These are phyloP conservation scores for Zygosaccharomyces gambellarensis DNA, from an alignment of 805 yeast species.

Conservation along the genomic window DNA sequence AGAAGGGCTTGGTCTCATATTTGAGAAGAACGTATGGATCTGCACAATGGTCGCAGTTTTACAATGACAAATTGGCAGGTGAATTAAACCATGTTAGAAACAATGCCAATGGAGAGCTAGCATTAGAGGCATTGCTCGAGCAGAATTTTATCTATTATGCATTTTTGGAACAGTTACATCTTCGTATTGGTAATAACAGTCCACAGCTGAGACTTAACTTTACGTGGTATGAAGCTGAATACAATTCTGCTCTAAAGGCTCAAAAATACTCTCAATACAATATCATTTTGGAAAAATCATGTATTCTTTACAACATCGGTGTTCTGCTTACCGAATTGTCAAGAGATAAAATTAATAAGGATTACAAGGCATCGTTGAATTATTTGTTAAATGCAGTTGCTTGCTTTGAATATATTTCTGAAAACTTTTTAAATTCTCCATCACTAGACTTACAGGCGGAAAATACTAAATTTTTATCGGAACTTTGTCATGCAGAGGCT, in stretches of 20 bases:
- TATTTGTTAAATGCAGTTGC: slow-evolving; percentile 75
- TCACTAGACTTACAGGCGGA: slow-evolving; percentile 68
- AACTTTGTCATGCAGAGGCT: slow-evolving; percentile 76
- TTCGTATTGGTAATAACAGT: slow-evolving; percentile 66
- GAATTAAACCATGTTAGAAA: slow-evolving; percentile 29
- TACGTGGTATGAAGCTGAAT: slow-evolving; percentile 77
- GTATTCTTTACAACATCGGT: slow-evolving; percentile 73
- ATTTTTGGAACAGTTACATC: slow-evolving; percentile 72
- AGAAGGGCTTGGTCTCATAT: slow-evolving; percentile 28
- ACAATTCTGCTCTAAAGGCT: slow-evolving; percentile 28
- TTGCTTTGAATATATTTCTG: slow-evolving; percentile 62
- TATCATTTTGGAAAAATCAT: slow-evolving; percentile 85
- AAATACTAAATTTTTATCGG: slow-evolving; percentile 57
- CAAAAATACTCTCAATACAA: slow-evolving; percentile 64
- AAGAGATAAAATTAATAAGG: slow-evolving; percentile 34
- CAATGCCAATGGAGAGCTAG: slow-evolving; percentile 33
- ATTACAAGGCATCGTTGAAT: slow-evolving; percentile 56
- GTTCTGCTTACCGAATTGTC: slow-evolving; percentile 54
- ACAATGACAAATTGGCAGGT: slow-evolving; percentile 25
- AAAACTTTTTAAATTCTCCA: slow-evolving; percentile 86
- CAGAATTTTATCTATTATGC: slow-evolving; percentile 62
- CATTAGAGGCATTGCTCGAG: slow-evolving; percentile 30
- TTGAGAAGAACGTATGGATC: slow-evolving; percentile 31
- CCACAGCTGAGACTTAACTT: slow-evolving; percentile 56
- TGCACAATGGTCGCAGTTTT: slow-evolving; percentile 30